These are phyloP conservation scores for Calocybe gangraenosa DNA, from an alignment of 768 basidiomycete genomes.

Conservation along the genomic window DNA sequence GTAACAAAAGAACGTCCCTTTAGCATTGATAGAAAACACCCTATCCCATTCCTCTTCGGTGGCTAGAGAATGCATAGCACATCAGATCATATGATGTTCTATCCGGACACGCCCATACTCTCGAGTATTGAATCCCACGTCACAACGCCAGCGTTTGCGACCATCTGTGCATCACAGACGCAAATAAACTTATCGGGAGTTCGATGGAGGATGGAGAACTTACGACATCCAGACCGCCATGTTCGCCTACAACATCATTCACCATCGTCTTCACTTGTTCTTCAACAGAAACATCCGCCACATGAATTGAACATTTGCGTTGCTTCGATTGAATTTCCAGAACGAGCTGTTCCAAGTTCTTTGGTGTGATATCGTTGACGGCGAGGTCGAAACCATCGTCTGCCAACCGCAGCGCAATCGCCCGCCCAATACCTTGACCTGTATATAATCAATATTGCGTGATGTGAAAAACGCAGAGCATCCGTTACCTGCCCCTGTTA, in stretches of 20 bases:
- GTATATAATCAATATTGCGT: too few species aligned
- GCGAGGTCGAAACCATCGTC: conserved; percentile 28
- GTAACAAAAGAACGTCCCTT: conserved; percentile 10
- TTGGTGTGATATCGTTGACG: conserved; percentile 23
- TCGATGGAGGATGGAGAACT: conserved; percentile 5
- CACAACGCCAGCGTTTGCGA: conserved; percentile 41
- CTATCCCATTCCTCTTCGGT: conserved; percentile 7
- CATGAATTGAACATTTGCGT: conserved; percentile 15
- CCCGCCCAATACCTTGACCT: conserved; percentile 24
- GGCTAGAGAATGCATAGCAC: too few species aligned
- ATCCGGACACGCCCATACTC: conserved; percentile 8
- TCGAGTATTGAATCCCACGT: conserved; percentile 15
- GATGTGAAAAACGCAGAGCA: not conserved
- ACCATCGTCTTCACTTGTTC: conserved; percentile 25
- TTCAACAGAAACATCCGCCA: conserved; percentile 23
- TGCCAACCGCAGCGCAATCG: conserved; percentile 26
- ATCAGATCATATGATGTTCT: conserved; percentile 8
- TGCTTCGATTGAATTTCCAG: not conserved
- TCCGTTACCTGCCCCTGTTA: not conserved
- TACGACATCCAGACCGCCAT: conserved; percentile 26
- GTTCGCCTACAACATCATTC: conserved; percentile 13
- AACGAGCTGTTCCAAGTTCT: not conserved
- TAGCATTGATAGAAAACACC: conserved; percentile 3
- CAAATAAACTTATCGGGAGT: not conserved
- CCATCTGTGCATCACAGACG: conserved; percentile 26